Conservation (phyloP, 1,139 yeast species). For the Yamadazyma jaroonii region DNA sequence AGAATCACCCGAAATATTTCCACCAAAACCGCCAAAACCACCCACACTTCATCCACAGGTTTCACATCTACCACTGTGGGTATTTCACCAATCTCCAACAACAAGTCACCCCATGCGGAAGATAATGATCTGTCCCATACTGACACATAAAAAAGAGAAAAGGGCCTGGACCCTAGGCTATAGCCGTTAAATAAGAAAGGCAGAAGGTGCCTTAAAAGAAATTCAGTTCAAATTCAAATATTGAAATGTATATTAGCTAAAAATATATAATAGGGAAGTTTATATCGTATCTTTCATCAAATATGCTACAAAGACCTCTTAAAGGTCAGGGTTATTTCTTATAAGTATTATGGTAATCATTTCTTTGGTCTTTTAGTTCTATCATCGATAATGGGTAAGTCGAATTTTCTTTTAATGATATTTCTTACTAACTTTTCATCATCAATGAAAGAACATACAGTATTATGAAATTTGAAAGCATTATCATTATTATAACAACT, state of each 20-base stretch:
- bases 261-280: neutral
- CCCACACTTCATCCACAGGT: conserved; percentile 3
- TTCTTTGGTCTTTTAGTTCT: neutral
- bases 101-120: too few species aligned
- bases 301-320: conserved; percentile 1
- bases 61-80: conserved; percentile 1
- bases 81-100: too few species aligned
- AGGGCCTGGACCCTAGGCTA: too few species aligned
- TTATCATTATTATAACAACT: conserved; percentile 35
- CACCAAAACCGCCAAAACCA: conserved; percentile 7
- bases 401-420: conserved; percentile 50
- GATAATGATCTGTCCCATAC: too few species aligned
- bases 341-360: too few species aligned
- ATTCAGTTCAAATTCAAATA: neutral
- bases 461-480: conserved; percentile 24
- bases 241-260: conserved; percentile 6
- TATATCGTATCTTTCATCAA: neutral
- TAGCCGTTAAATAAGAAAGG: too few species aligned
- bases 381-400: conserved; percentile 15
- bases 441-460: conserved; percentile 39
- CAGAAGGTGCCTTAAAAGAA: neutral
- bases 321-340: too few species aligned
- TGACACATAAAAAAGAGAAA: neutral
- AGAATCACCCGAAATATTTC: conserved; percentile 6
- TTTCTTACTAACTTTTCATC: conserved; percentile 59